A percentile compares a stretch with the other conserved stretches of the same genome.
These are phyloP conservation scores for Euphorbia lathyris DNA, from an alignment of 345 rosid genomes.

Conservation along the genomic window DNA sequence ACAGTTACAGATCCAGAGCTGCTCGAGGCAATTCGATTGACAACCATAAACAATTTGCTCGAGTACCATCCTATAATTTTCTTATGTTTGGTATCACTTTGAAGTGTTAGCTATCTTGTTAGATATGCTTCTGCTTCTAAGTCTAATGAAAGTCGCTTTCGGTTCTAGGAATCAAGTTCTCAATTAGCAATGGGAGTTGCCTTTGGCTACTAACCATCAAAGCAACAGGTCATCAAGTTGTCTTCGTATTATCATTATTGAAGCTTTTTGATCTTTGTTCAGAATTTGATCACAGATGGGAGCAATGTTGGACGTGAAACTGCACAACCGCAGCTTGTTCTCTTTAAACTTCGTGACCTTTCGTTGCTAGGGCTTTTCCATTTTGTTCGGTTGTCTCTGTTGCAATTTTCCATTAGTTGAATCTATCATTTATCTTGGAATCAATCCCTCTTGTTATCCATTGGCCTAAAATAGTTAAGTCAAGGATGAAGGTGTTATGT, in stretches of 20 bases:
- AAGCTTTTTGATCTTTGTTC: too few species aligned
- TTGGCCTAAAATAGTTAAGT: too few species aligned
- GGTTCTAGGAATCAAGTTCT: constrained; percentile 87
- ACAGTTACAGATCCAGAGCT: constrained; percentile 92
- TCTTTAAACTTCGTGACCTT: constrained; percentile 88
- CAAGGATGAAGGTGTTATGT: too few species aligned
- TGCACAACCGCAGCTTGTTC: constrained; percentile 88
- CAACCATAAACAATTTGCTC: constrained; percentile 81
- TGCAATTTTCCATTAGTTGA: too few species aligned
- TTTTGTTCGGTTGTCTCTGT: too few species aligned
- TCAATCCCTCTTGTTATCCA: too few species aligned
- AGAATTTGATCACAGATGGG: too few species aligned
- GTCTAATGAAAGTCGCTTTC: constrained; percentile 22
- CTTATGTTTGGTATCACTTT: constrained; percentile 5
- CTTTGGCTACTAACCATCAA: constrained; percentile 80
- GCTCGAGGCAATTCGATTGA: constrained; percentile 96
- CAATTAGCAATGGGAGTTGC: constrained; percentile 95
- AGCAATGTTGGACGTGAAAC: constrained; percentile 82
- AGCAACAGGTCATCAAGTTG: constrained; percentile 42
- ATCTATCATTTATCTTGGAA: too few species aligned
- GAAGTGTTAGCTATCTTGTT: neutral
- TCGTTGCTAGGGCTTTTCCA: constrained; percentile 91
- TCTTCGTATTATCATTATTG: too few species aligned
- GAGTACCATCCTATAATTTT: constrained; percentile 84
- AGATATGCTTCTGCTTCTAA: constrained; percentile 7